Evolutionary conservation across 257 asterid species (phyloP).

Genomic region (Lycium ferocissimum): DNA sequence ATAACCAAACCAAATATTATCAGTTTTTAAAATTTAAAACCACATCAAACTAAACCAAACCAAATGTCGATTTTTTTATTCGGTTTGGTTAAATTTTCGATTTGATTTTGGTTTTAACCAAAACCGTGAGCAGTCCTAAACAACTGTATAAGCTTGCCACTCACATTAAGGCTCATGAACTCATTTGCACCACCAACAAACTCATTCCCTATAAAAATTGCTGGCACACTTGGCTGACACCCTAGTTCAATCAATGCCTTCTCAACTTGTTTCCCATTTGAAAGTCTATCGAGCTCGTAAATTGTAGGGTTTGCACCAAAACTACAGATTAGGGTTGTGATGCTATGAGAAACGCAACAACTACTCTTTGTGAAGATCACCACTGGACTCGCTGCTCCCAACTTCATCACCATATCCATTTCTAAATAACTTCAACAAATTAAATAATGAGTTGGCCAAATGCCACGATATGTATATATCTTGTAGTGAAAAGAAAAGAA

Average conservation of each 20-base stretch:
- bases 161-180: conserved; percentile 19
- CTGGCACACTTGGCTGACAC: conserved; percentile 4
- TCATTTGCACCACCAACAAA: conserved; percentile 6
- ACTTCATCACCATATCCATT: conserved; percentile 20
- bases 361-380: neutral
- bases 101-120: too few species aligned
- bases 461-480: neutral
- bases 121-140: too few species aligned
- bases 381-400: neutral
- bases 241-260: neutral
- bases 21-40: too few species aligned
- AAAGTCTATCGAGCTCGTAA: conserved; percentile 6
- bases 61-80: too few species aligned
- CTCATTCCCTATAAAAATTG: conserved; percentile 1
- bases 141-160: neutral
- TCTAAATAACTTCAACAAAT: neutral
- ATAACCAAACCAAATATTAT: too few species aligned
- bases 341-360: conserved; percentile 12
- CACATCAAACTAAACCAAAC: too few species aligned
- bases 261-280: conserved; percentile 11
- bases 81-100: too few species aligned
- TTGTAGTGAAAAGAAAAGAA: neutral
- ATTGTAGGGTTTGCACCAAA: neutral
- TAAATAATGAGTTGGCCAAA: neutral
- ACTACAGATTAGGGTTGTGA: neutral